Conservation (phyloP, 2,329 filamentous ascomycete genomes). For the Hortaea werneckii region DNA sequence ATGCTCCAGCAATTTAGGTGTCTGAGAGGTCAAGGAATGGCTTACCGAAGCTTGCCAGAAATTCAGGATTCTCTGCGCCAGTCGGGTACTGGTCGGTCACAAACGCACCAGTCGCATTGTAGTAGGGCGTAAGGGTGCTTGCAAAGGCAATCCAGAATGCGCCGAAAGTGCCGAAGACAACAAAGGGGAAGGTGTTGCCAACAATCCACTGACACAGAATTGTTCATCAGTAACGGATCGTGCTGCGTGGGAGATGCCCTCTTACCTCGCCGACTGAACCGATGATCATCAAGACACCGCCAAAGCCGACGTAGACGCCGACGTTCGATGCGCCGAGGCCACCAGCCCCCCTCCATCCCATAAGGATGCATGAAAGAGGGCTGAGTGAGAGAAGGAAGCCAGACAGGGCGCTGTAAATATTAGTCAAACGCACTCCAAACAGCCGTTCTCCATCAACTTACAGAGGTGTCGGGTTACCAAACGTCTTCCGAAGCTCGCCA, state of each 20-base stretch:
- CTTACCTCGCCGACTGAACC: conserved; percentile 41
- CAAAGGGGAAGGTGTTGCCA: conserved; percentile 48
- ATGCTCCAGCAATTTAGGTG: neutral
- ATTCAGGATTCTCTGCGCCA: conserved; percentile 40
- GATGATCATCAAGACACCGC: conserved; percentile 39
- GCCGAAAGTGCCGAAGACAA: conserved; percentile 44
- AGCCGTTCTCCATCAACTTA: conserved; percentile 21
- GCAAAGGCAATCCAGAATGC: conserved; percentile 45
- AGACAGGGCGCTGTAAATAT: conserved; percentile 32
- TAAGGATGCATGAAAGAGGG: conserved; percentile 45
- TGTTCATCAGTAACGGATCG: neutral
- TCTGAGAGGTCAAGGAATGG: neutral
- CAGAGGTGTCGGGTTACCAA: conserved; percentile 43
- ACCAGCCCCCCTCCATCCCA: conserved; percentile 51
- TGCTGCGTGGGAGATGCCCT: no score
- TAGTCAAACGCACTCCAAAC: neutral
- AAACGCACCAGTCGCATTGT: conserved; percentile 39
- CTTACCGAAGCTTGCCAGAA: conserved; percentile 47
- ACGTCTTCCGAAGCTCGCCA: conserved; percentile 41
- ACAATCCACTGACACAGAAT: conserved; percentile 36
- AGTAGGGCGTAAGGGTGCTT: conserved; percentile 38
- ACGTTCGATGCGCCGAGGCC: conserved; percentile 40
- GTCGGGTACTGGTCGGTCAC: conserved; percentile 15
- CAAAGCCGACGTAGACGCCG: conserved; percentile 40
- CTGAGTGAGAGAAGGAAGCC: conserved; percentile 47